A percentile compares a stretch with the other conserved stretches of the same genome.
phyloP scores from a whole-genome alignment of 2,329 filamentous ascomycete species.

The Pleochaeta shiraiana region DNA sequence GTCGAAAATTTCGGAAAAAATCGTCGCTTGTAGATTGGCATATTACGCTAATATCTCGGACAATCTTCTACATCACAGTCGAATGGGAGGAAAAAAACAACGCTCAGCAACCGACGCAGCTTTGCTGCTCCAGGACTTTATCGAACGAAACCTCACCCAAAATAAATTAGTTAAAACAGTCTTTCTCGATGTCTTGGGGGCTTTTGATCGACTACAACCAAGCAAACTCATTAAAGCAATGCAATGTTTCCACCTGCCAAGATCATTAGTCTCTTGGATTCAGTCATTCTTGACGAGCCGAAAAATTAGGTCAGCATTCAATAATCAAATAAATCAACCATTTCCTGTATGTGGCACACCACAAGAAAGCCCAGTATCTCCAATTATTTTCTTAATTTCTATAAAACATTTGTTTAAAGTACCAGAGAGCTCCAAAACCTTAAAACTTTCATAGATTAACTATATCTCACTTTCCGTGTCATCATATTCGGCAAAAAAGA shows the following conservation, averaged over 20 bases:
- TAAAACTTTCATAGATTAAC: no score
- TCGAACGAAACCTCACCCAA: neutral
- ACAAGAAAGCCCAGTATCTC: conserved; percentile 1
- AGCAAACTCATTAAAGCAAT: neutral
- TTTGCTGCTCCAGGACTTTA: neutral
- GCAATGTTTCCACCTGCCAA: neutral
- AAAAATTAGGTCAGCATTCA: neutral
- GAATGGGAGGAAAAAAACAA: conserved; percentile 3
- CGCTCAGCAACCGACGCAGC: neutral
- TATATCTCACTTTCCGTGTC: no score
- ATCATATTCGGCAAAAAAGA: no score
- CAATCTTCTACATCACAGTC: neutral
- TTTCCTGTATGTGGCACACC: neutral
- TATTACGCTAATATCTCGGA: neutral
- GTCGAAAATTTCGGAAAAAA: neutral
- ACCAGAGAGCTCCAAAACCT: no score
- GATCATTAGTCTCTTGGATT: neutral
- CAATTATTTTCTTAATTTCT: neutral
- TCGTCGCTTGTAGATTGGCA: neutral
- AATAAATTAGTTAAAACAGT: neutral
- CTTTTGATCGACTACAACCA: neutral
- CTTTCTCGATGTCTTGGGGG: neutral
- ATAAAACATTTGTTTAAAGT: no score
- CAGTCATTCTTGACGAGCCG: neutral
- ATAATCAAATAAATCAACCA: neutral